Evolutionary conservation across 148 eudicot species (phyloP), one percentile per base, ranked within the genome.

Genomic region (Chenopodium berlandieri): DNA sequence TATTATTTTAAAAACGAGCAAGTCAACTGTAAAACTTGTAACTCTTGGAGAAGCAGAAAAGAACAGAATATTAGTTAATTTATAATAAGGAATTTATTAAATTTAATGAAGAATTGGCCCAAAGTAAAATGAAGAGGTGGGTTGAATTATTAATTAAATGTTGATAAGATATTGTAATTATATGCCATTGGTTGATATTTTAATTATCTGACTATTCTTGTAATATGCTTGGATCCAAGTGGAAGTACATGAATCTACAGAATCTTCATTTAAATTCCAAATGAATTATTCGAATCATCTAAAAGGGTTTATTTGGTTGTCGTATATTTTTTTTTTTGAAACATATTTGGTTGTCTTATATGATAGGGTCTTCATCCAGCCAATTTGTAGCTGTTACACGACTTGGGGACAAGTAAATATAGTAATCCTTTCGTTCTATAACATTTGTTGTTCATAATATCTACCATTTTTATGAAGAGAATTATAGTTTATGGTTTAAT

Each of bases 11-110:
- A 62, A 25, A 37, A 4, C 3, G 85, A 74, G 78, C 56, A 73
- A 83, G 85, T 83, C 85, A 79, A 79, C 62, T 52, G 70, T 9
- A 64, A 8, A 60, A 65, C 7, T 10, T 75, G 27, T 27, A 83
- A 79, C 82, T 75, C 71, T 75, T 83, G 76, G 79, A 31, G 48
- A 69, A 69, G 14, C 80, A 71, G 22, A 84, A 70, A 69, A 84
- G 50, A 32, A 80, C 40, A 16, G 1, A 52, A 30, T 46, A 46
- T 6, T 0, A 16, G 27, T 62, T 22, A 62, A 22, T 46, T 46
- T 12, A 4, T 48, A 12, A 73, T 48, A 7, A 10, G 2, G 20
- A 4, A 6, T 63, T 77, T 62, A 48, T 8, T 32, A 63, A 17
- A 58, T 77, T 22, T 20, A 7, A 54, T 67, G 67, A 46, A 31